Evolutionary conservation across 805 yeast species (phyloP).

Genomic region (Lipomyces mesembrius): DNA sequence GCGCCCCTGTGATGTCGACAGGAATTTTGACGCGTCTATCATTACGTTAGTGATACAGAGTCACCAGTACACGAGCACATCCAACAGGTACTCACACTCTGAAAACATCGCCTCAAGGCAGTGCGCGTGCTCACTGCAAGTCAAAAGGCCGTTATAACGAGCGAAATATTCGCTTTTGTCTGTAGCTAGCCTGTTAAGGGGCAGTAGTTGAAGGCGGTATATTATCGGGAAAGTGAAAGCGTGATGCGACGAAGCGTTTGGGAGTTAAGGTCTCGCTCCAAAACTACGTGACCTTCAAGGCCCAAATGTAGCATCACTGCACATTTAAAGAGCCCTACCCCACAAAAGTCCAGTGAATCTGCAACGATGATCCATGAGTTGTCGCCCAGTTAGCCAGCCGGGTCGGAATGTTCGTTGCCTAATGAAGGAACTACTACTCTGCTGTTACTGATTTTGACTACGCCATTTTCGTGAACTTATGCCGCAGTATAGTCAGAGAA

Average conservation of each 20-base stretch:
- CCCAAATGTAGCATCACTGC: neutral
- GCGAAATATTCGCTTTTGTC: conserved; percentile 1
- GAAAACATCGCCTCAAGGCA: conserved; percentile 27
- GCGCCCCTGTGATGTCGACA: conserved; percentile 27
- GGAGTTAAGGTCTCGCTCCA: neutral
- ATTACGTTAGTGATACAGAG: neutral
- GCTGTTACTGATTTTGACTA: no score
- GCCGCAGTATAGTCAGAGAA: no score
- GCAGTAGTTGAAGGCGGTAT: neutral
- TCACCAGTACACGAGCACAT: neutral
- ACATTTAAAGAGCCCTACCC: neutral
- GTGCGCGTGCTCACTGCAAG: conserved; percentile 4
- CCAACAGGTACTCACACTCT: conserved; percentile 21
- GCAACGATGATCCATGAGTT: no score
- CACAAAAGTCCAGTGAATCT: no score
- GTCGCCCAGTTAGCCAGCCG: no score
- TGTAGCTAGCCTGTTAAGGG: neutral
- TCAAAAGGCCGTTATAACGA: neutral
- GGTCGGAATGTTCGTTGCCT: no score
- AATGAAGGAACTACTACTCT: no score
- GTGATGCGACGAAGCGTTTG: neutral
- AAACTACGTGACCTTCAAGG: neutral
- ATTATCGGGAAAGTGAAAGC: neutral
- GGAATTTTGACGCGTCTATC: conserved; percentile 34
- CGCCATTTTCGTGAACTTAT: no score